A percentile compares a stretch with the other conserved stretches of the same genome.
Conservation (phyloP, 2,329 filamentous ascomycete species). For the Aspergillus sp. region DNA sequence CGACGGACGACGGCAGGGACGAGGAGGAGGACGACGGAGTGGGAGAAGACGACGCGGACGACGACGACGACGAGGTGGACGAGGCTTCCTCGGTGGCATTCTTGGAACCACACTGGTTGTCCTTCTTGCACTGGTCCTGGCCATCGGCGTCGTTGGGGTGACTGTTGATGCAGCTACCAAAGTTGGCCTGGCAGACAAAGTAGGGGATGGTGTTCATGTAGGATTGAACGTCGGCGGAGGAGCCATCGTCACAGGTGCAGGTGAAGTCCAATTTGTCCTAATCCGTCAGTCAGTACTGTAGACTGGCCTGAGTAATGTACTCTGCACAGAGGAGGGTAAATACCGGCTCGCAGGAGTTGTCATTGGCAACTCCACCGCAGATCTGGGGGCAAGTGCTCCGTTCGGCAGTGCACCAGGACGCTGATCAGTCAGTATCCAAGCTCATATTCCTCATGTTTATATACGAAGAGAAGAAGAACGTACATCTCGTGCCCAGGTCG, state of each 20-base stretch:
- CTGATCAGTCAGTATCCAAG: conserved; percentile 19
- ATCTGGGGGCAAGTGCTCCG: conserved; percentile 52
- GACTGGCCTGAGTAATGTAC: not conserved
- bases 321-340: conserved; percentile 18
- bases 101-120: conserved; percentile 45
- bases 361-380: conserved; percentile 44
- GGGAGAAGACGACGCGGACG: conserved; percentile 17
- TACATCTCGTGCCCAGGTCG: conserved; percentile 10
- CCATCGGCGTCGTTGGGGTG: conserved; percentile 40
- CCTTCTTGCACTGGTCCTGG: conserved; percentile 42
- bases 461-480: not conserved
- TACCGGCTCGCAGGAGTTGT: conserved; percentile 53
- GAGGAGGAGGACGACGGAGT: conserved; percentile 24
- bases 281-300: not conserved
- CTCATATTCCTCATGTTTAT: not conserved
- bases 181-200: conserved; percentile 51
- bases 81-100: conserved; percentile 32
- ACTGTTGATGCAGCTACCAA: conserved; percentile 39
- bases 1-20: conserved; percentile 15
- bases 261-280: conserved; percentile 46
- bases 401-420: conserved; percentile 52
- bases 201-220: conserved; percentile 54
- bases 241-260: conserved; percentile 52
- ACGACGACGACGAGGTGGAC: conserved; percentile 16
- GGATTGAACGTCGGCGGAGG: conserved; percentile 45